These are phyloP conservation scores for Psidium guajava DNA, from an alignment of 345 rosid species.

Conservation along the genomic window DNA sequence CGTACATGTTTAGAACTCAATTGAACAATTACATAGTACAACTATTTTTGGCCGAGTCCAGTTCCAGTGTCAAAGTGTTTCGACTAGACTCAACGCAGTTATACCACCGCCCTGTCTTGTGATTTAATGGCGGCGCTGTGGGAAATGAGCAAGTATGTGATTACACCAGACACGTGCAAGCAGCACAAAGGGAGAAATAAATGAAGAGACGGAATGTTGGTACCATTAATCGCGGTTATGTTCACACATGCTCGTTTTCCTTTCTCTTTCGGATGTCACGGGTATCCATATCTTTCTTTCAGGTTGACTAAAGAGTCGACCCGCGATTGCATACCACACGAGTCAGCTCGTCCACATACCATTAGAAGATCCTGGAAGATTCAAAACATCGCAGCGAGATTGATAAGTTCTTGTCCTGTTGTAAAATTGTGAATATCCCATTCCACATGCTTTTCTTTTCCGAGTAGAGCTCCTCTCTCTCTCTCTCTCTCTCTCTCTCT, in stretches of 20 bases:
- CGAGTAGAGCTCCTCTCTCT: neutral
- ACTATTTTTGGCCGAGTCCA: neutral
- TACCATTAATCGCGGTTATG: neutral
- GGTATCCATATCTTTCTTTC: neutral
- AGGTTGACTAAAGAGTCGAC: neutral
- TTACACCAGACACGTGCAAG: neutral
- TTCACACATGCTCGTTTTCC: neutral
- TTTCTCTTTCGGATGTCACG: neutral
- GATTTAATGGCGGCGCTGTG: rapidly evolving
- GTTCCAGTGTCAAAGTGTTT: neutral
- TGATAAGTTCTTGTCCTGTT: neutral
- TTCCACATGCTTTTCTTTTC: neutral
- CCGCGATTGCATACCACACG: neutral
- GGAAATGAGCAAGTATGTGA: neutral
- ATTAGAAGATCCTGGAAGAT: neutral
- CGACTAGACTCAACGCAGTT: neutral
- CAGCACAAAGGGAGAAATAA: neutral
- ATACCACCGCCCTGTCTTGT: rapidly evolving
- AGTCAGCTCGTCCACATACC: neutral
- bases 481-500: neutral
- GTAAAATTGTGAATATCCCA: neutral
- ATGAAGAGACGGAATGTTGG: neutral
- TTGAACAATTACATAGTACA: too few relatives aligned
- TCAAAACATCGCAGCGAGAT: neutral
- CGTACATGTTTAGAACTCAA: neutral